A percentile compares a stretch with the other conserved stretches of the same genome.
Evolutionary conservation across 257 asterid species (phyloP).

Genomic region (Verbascum thapsus): DNA sequence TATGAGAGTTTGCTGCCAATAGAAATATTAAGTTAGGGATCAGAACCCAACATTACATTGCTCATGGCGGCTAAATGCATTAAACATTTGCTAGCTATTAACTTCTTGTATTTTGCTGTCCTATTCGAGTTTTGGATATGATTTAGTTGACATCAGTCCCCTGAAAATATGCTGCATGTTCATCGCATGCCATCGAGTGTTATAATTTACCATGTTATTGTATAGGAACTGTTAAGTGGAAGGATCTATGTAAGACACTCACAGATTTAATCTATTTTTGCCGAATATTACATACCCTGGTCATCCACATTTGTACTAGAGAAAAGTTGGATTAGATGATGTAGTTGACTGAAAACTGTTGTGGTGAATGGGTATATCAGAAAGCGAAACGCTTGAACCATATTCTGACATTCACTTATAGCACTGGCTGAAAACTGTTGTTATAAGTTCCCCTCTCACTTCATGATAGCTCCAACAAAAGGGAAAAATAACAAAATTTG

Average conservation of each 20-base stretch:
- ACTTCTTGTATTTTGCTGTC: background rate
- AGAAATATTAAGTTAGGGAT: background rate
- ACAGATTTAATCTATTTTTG: too few relatives aligned
- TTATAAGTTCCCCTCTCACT: background rate
- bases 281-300: too few relatives aligned
- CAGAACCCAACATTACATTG: background rate
- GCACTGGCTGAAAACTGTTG: background rate
- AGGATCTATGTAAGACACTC: too few relatives aligned
- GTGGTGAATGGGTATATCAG: background rate
- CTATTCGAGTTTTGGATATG: constrained; percentile 19
- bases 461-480: background rate
- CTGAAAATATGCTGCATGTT: background rate
- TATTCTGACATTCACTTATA: constrained; percentile 3
- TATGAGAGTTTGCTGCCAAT: background rate
- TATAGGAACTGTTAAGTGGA: too few relatives aligned
- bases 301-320: too few relatives aligned
- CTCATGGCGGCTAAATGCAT: constrained; percentile 12
- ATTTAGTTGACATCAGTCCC: background rate
- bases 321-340: too few relatives aligned
- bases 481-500: background rate
- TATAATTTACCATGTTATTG: constrained; percentile 4
- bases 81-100: background rate
- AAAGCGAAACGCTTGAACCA: background rate
- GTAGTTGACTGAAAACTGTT: background rate
- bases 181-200: background rate